These are phyloP conservation scores for Phytopythium montanum DNA, from an alignment of 352 stramenopile species.

Conservation along the genomic window DNA sequence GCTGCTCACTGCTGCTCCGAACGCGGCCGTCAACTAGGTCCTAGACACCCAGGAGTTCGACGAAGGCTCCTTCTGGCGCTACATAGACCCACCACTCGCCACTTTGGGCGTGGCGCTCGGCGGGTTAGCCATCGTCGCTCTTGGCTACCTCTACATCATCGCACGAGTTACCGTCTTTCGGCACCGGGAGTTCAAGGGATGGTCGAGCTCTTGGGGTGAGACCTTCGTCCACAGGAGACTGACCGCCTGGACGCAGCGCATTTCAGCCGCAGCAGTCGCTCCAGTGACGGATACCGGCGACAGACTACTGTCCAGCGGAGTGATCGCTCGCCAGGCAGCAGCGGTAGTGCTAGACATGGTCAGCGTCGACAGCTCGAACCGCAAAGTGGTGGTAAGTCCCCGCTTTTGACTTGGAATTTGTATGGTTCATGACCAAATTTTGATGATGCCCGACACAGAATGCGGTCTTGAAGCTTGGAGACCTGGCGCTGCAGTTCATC, in stretches of 20 bases:
- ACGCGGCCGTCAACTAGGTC: neutral
- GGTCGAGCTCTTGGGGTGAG: neutral
- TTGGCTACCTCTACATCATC: slow-evolving; percentile 5
- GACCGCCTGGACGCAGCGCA: neutral
- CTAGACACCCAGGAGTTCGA: neutral
- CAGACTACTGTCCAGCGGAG: neutral
- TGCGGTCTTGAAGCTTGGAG: slow-evolving; percentile 2
- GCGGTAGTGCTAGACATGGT: neutral
- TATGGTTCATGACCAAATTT: no score
- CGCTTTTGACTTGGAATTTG: no score
- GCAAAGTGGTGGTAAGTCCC: neutral
- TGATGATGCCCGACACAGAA: neutral
- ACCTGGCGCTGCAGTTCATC: slow-evolving; percentile 8
- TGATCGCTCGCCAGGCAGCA: neutral
- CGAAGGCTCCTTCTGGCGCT: neutral
- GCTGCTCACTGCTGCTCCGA: slow-evolving; percentile 3
- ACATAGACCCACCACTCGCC: slow-evolving; percentile 3
- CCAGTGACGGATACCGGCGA: neutral
- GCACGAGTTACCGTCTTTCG: neutral
- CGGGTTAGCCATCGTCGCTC: neutral
- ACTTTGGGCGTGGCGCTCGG: neutral
- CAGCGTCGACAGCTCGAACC: neutral
- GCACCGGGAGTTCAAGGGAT: neutral
- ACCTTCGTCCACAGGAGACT: neutral
- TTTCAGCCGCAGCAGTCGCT: neutral